Base-by-base conservation (phyloP, 257 asterid species). In the Scutellaria barbata region DNA sequence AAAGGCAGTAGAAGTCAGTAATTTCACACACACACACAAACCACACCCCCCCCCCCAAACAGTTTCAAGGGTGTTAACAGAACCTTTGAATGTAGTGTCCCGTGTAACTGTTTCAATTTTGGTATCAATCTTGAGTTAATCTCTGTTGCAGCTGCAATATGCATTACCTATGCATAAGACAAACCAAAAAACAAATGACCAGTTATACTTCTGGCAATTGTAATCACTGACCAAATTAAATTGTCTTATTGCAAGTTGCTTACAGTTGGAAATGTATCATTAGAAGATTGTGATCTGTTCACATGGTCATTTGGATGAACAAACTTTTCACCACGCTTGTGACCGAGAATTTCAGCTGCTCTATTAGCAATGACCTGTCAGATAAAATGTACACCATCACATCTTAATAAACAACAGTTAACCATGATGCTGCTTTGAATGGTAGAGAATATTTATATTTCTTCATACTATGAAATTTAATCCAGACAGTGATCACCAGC, bases 231-330 rank as follows among this genome's bases (percentile, higher is more conserved):
- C 54, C 62, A 25, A 63, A 56, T 53, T 63, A 47, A 47, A 46
- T 50, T 50, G 70, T 55, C 54, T 64, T 75, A 56, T 81, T 43
- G 60, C 45, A 61, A 63, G 76, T 64, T 71, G 69, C 99, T 85
- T 81, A 95, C 99, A 20, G 98, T 95, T 18, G 99, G 98, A 82
- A 95, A 92, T 30, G 99, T 95, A 79, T 95, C 99, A 69, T 95
- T 95, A 51, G 99, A 95, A 81, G 99, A 95, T 77, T 95, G 98
- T 46, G 98, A 95, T 73, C 97, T 82, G 81, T 95, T 95, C 63
- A 95, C 99, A 60, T 95, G 99, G 77, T 95, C 99, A 72, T 89
- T 95, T 64, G 98, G 99, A 75, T 95, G 99, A 73, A 95, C 98
- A 69, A 79, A 69, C 83, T 95, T 95, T 69, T 74, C 96, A 45